Evolutionary conservation across 1,284 basidiomycete genomes (phyloP), one percentile per base, ranked within the genome.

Genomic region (Cerrena zonata): DNA sequence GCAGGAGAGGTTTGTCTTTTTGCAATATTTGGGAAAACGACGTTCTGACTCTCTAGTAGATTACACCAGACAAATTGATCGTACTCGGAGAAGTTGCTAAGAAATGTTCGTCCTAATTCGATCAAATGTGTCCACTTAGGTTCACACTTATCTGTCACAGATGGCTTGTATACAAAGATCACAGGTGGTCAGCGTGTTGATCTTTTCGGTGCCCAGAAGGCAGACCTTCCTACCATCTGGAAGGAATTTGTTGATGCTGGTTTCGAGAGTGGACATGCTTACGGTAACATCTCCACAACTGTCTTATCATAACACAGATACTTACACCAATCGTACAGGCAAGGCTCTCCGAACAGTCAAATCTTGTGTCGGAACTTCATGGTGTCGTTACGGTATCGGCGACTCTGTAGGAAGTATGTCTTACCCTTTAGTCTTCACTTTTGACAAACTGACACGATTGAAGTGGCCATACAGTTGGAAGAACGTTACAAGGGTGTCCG

Each of bases 181-280:
- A 80, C 77, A 4, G 76, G 78, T 44, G 77, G 78, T 3, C 83
- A 86, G 64, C 78, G 84, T 18, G 79, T 88, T 53, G 86, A 89
- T 59, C 65, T 89, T 63, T 88, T 90, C 55, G 87, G 87, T 2
- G 87, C 86, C 10, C 74, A 75, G 55, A 88, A 87, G 63, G 76
- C 82, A 51, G 86, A 90, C 57, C 69, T 89, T n/a, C 87, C 86
- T 0, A 76, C 75, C 15, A 89, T 90, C 37, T 90, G 87, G 87
- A 79, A 80, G 54, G 77, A 79, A 57, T 74, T 89, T 1, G 73
- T 79, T 52, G 69, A 72, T 11, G 84, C 80, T 2, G 86, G 86
- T 12, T 86, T 89, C 58, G 84, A 89, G 65, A 84, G 82, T 27
- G 87, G 87, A 2, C 86, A 89, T 59, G 87, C 82, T 1, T 90